Base-by-base conservation (phyloP, 148 eudicot genomes). In the Amaranthus cruentus region DNA sequence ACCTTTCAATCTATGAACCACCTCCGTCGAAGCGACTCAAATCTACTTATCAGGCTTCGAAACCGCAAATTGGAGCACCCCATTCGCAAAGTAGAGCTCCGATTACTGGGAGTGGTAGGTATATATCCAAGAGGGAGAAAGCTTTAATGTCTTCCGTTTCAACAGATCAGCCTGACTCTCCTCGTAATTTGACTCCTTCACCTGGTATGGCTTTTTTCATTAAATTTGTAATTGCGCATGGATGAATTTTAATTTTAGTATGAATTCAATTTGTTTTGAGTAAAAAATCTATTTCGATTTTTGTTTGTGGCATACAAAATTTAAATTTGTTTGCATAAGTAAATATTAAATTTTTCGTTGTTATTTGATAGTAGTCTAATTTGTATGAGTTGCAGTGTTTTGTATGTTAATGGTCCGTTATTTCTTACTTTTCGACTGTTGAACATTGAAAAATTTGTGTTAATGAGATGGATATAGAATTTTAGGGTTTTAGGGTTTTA, bases 61-160 rank as follows among this genome's bases (percentile, higher is more conserved):
- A 13, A 50, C 62, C 73, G 52, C 81, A 6, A 53, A 21, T 81
- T 60, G 74, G 73, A 13, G 73, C 70, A 12, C 70, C 73, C 55
- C 52, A 55, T 47, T 72, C 78, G 15, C 38, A 28, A 28, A 28
- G 38, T 28, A 18, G 15, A 8, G 62, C 6, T 14, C 38, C 8
- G 9, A 6, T 6, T 61, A 2, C 54, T 5, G 2, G 10, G 1
- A 66, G 6, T 28, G 85, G 85, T 3, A 73, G 82, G 65, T 82
- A 82, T 68, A 62, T 82, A 51, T 82, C 85, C 46, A 82, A 82
- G 68, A 60, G 82, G 65, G 85, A 82, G 76, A 79, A 74, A 76
- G 80, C 77, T 72, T 70, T 80, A 14, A 77, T 83, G 78, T 80
- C 71, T 76, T 79, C 85, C 2, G 62, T 53, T 66, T 66, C 56